Evolutionary conservation across 495 filamentous ascomycete species (phyloP), one percentile per base, ranked within the genome.

Genomic region (Chaetomium tenue): DNA sequence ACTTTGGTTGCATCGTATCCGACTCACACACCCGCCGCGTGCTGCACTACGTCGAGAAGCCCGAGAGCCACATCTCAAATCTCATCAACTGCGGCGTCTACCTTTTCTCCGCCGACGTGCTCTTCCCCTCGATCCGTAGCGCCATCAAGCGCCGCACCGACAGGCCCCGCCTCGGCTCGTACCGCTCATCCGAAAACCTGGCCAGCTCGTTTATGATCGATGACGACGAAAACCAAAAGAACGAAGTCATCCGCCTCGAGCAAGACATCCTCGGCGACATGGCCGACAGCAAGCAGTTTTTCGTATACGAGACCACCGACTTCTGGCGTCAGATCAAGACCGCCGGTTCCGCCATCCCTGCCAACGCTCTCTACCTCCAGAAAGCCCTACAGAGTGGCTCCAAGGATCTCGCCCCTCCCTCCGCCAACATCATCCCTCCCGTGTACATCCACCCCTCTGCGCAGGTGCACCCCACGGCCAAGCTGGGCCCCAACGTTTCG

Each of bases 271-370:
- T 99, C 46, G 89, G 92, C 58, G 93, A 97, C 70, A 86, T 99
- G 69, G 93, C 94, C 42, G 94, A 99, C 79, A 96, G 87, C 85
- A 93, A 95, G 75, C 92, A 94, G 73, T 99, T 99, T 83, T 99
- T 91, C 77, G 95, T 98, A 22, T 89, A 96, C 76, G 94, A 99
- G 79, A 98, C 94, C 51, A 96, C 96, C 79, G 94, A 97, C 73
- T 99, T 99, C 80, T 99, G 94, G 94, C 93, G 94, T 61, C 94
- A 99, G 83, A 98, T 99, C 84, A 99, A 99, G 85, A 96, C 95
- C 6, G 94, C 94, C 55, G 95, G 95, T 47, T 98, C 94, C 23
- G 94, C 94, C 56, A 92, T 99, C 61, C 95, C 94, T 12, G 94
- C 94, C 63, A 98, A 99, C 73, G 95, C 94, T 1, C 87, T 99